phyloP scores from a whole-genome alignment of 495 filamentous ascomycete species.

The Bryoglossum gracile region DNA sequence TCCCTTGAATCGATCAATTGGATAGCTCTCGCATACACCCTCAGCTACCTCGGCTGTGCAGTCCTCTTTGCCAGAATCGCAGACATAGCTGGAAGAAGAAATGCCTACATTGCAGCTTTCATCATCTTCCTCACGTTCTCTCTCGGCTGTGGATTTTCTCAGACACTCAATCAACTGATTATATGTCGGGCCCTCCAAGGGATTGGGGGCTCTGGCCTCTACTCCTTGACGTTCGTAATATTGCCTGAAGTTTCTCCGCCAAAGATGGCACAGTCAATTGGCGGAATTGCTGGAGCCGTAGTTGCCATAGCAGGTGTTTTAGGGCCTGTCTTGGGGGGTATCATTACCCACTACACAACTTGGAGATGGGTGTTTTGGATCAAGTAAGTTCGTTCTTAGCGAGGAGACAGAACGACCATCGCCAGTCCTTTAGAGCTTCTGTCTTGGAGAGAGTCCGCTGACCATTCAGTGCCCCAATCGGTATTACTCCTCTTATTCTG shows the following conservation, averaged over 20 bases:
- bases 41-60: constrained; percentile 42
- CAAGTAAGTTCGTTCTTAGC: constrained; percentile 31
- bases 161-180: constrained; percentile 39
- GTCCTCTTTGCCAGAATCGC: constrained; percentile 44
- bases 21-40: constrained; percentile 50
- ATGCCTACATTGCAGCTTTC: constrained; percentile 39
- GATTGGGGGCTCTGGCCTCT: constrained; percentile 35
- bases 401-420: too few species aligned
- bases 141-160: constrained; percentile 41
- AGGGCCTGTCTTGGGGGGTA: constrained; percentile 41
- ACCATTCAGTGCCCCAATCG: constrained; percentile 16
- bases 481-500: constrained; percentile 12
- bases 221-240: constrained; percentile 47
- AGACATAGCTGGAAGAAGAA: constrained; percentile 45
- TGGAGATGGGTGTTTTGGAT: constrained; percentile 50
- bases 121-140: constrained; percentile 50
- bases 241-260: constrained; percentile 42
- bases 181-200: constrained; percentile 36
- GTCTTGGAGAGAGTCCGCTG: constrained; percentile 3
- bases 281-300: constrained; percentile 28
- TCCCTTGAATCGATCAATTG: constrained; percentile 28
- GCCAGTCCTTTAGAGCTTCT: too few species aligned
- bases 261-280: constrained; percentile 30
- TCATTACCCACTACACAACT: constrained; percentile 36
- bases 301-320: constrained; percentile 33